A percentile compares a stretch with the other conserved stretches of the same genome.
Conservation (phyloP, 371 early-diverging fungal genomes). For the Lichtheimia corymbifera region DNA sequence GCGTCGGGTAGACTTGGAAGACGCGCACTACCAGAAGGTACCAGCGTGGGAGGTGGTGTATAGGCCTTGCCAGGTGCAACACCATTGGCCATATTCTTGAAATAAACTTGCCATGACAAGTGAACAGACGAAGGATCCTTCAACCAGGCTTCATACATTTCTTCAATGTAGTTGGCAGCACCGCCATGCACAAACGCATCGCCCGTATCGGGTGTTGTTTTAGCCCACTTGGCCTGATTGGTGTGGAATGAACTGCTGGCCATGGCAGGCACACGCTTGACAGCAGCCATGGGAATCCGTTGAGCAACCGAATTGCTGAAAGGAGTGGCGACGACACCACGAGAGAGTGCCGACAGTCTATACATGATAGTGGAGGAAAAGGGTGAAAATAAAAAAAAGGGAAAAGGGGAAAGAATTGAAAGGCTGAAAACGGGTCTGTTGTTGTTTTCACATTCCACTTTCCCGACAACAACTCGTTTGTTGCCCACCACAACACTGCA, state of each 20-base stretch:
- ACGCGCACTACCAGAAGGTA: constrained; percentile 69
- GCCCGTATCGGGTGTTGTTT: constrained; percentile 8
- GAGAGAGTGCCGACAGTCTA: constrained; percentile 24
- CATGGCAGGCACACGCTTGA: constrained; percentile 12
- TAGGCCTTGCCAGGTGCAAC: constrained; percentile 74
- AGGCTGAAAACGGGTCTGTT: neutral
- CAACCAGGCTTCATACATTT: constrained; percentile 94
- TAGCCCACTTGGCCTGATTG: constrained; percentile 18
- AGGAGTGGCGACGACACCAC: constrained; percentile 17
- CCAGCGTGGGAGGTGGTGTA: constrained; percentile 80
- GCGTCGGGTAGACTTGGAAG: constrained; percentile 61
- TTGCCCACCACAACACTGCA: neutral
- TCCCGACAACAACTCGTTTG: neutral
- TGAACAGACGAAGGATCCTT: constrained; percentile 95
- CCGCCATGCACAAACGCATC: constrained; percentile 37
- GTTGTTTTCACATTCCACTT: constrained; percentile 4
- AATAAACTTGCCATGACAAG: constrained; percentile 97
- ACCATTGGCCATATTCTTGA: constrained; percentile 83
- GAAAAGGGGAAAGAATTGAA: neutral
- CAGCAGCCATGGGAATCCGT: neutral
- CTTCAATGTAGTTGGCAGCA: constrained; percentile 87
- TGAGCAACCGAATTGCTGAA: constrained; percentile 3
- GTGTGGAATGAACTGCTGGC: constrained; percentile 21
- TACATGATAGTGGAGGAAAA: constrained; percentile 14
- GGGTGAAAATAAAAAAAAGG: neutral